Percentiles rank a stretch among this genome's conserved stretches.
phyloP scores from a whole-genome alignment of 306 rosid species.

The Cyclanthera cordifolia region DNA sequence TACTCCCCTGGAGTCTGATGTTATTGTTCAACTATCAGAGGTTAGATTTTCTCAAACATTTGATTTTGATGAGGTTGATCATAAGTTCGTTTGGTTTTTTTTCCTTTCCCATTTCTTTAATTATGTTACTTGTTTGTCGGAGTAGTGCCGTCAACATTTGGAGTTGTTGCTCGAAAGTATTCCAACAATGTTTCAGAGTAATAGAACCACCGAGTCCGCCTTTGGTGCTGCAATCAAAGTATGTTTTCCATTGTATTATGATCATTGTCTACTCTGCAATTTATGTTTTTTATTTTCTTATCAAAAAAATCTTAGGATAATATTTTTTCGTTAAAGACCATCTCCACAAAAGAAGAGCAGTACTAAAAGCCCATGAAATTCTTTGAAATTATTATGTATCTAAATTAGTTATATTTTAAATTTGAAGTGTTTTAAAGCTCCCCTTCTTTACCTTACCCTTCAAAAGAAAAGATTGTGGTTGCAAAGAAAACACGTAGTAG shows the following conservation, averaged over 20 bases:
- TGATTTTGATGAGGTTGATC: neutral
- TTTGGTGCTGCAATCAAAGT: constrained; percentile 87
- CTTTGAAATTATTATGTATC: neutral
- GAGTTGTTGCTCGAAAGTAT: constrained; percentile 80
- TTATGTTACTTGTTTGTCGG: constrained; percentile 18
- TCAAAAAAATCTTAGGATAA: neutral
- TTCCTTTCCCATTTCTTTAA: neutral
- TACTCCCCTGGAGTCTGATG: constrained; percentile 88
- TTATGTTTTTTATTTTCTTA: neutral
- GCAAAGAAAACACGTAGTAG: neutral
- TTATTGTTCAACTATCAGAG: constrained; percentile 84
- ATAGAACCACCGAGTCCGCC: constrained; percentile 86
- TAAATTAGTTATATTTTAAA: neutral
- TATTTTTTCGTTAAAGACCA: neutral
- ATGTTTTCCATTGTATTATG: constrained; percentile 1
- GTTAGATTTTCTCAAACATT: constrained; percentile 30
- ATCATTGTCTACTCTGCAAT: neutral
- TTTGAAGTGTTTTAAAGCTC: neutral
- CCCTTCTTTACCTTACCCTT: neutral
- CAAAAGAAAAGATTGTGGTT: neutral
- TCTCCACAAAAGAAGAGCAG: neutral
- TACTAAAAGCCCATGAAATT: neutral
- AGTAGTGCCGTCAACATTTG: constrained; percentile 86
- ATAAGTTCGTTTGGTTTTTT: neutral
- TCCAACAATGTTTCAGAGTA: constrained; percentile 76